Percentiles rank a stretch among this genome's conserved stretches.
These are phyloP conservation scores for Berkeleyomyces basicola DNA, from an alignment of 2,329 filamentous ascomycete genomes.

Conservation along the genomic window DNA sequence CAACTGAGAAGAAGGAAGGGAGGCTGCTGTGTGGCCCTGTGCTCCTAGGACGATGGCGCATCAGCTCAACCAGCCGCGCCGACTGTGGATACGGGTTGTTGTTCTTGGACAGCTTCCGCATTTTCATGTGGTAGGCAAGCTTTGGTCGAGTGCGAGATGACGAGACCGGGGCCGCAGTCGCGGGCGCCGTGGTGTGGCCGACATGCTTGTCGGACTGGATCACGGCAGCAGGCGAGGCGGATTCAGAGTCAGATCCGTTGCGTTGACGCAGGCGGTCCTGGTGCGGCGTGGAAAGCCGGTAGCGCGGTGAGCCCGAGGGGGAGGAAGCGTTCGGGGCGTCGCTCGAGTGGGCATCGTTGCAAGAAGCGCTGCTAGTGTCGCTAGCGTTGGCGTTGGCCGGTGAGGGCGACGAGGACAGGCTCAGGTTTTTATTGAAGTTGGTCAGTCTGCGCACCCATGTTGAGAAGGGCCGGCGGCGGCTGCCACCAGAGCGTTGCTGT, in stretches of 20 bases:
- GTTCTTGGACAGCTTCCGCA: slow-evolving; percentile 33
- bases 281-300: slow-evolving; percentile 1
- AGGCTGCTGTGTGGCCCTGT: slow-evolving; percentile 10
- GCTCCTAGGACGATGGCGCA: slow-evolving; percentile 6
- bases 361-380: slow-evolving; percentile 17
- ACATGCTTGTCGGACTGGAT: slow-evolving; percentile 1
- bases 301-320: neutral
- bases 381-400: slow-evolving; percentile 18
- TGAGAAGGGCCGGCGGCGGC: slow-evolving; percentile 68
- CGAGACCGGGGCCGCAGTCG: neutral
- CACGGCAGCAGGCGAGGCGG: neutral
- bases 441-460: slow-evolving; percentile 90
- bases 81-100: slow-evolving; percentile 92
- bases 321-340: neutral
- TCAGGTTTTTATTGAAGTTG: slow-evolving; percentile 54
- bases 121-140: slow-evolving; percentile 12
- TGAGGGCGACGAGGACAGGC: slow-evolving; percentile 38
- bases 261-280: slow-evolving; percentile 5
- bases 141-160: slow-evolving; percentile 6
- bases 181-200: neutral
- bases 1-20: slow-evolving; percentile 10
- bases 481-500: slow-evolving; percentile 10
- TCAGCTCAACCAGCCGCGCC: slow-evolving; percentile 31
- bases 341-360: slow-evolving; percentile 16
- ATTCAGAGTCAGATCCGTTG: slow-evolving; percentile 9